These are phyloP conservation scores for Candida succiphila DNA, from an alignment of 805 yeast species.

Conservation along the genomic window DNA sequence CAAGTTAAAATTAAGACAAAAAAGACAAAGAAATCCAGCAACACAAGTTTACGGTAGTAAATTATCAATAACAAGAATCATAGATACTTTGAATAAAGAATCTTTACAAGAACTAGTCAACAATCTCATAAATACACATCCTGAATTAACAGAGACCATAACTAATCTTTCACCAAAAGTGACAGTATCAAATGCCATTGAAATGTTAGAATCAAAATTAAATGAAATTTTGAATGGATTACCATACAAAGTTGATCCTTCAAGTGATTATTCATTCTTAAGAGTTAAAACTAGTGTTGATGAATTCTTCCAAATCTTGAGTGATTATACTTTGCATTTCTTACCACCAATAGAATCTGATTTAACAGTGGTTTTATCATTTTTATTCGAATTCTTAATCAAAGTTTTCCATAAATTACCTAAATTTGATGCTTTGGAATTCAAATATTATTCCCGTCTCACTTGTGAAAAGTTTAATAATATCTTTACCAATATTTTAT, in stretches of 20 bases:
- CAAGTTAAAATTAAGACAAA: slow-evolving; percentile 14
- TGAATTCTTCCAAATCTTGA: slow-evolving; percentile 60
- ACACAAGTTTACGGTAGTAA: slow-evolving; percentile 41
- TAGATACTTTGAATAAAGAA: slow-evolving; percentile 57
- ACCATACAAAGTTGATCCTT: slow-evolving; percentile 69
- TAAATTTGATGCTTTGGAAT: slow-evolving; percentile 47
- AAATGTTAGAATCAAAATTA: slow-evolving; percentile 36
- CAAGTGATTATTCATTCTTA: slow-evolving; percentile 67
- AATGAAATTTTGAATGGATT: slow-evolving; percentile 35
- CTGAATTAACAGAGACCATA: slow-evolving; percentile 48
- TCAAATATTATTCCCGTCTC: slow-evolving; percentile 30
- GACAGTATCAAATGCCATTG: slow-evolving; percentile 39
- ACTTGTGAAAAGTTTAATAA: slow-evolving; percentile 23
- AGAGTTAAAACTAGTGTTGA: slow-evolving; percentile 59
- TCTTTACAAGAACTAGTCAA: slow-evolving; percentile 43
- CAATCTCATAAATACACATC: slow-evolving; percentile 46
- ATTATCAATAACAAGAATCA: slow-evolving; percentile 51
- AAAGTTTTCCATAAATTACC: slow-evolving; percentile 55
- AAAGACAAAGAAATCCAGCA: slow-evolving; percentile 22
- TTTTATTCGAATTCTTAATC: slow-evolving; percentile 51
- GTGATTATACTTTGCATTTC: slow-evolving; percentile 65
- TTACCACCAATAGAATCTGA: slow-evolving; percentile 62
- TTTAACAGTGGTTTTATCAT: slow-evolving; percentile 43
- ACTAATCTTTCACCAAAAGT: slow-evolving; percentile 47
- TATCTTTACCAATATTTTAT: slow-evolving; percentile 16